Percentiles rank a stretch among this genome's conserved stretches.
phyloP scores from a whole-genome alignment of 176 grass and related monocot species.

The Metroxylon sagu region DNA sequence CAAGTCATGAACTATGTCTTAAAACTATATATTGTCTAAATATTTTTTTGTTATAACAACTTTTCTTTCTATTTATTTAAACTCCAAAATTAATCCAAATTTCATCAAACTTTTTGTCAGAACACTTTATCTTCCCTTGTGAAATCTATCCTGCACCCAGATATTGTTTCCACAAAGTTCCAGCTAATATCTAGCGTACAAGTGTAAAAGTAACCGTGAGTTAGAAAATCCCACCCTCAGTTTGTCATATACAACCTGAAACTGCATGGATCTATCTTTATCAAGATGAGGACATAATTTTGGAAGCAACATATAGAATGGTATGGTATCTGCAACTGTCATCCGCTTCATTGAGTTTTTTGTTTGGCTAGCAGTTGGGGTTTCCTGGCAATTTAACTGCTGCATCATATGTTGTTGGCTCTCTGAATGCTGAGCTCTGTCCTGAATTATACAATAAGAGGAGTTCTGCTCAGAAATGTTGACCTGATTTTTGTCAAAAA shows the following conservation, averaged over 20 bases:
- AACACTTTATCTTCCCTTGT: no score
- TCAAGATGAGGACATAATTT: conserved; percentile 76
- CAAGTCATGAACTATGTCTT: no score
- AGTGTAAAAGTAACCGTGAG: conserved; percentile 1
- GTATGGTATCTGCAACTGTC: conserved; percentile 53
- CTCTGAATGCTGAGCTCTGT: conserved; percentile 5
- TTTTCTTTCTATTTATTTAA: no score
- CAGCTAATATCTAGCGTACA: conserved; percentile 8
- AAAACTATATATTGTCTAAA: no score
- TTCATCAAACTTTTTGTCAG: no score
- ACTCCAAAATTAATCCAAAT: no score
- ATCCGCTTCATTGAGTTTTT: conserved; percentile 27
- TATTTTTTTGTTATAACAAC: no score
- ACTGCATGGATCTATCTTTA: conserved; percentile 80
- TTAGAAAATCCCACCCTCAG: conserved; percentile 55
- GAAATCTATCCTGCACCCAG: no score
- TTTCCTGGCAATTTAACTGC: conserved; percentile 50
- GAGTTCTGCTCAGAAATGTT: conserved; percentile 37
- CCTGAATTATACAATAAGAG: conserved; percentile 12
- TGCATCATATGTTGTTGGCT: conserved; percentile 28
- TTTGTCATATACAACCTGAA: conserved; percentile 71
- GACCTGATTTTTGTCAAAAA: conserved; percentile 21
- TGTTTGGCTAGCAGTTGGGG: conserved; percentile 40
- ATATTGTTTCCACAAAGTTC: no score
- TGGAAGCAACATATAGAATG: conserved; percentile 87